Conservation (phyloP, 73 alveolate species). For the Blepharisma japonicum region DNA sequence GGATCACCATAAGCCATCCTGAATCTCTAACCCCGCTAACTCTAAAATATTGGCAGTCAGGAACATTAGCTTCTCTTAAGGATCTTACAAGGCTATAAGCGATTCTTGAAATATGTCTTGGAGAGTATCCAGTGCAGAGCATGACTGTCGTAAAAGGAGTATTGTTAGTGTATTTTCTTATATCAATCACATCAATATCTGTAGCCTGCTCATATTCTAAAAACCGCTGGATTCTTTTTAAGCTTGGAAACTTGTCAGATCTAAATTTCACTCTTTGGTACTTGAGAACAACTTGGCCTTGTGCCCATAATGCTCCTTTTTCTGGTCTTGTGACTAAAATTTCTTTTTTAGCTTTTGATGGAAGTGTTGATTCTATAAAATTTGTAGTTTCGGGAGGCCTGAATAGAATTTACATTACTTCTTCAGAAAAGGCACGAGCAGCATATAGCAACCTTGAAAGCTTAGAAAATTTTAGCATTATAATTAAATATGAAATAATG, state of each 20-base stretch:
- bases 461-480: too few species aligned
- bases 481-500: too few species aligned
- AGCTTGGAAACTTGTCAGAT: not conserved
- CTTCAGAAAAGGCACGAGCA: too few species aligned
- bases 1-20: not conserved
- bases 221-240: not conserved
- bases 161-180: not conserved
- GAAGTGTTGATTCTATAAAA: too few species aligned
- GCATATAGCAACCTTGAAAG: too few species aligned
- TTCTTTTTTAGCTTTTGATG: not conserved
- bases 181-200: not conserved
- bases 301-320: conserved; percentile 17
- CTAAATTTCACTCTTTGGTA: conserved; percentile 20
- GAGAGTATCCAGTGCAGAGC: not conserved
- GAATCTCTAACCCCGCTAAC: conserved; percentile 4
- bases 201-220: conserved; percentile 17
- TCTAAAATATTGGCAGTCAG: not conserved
- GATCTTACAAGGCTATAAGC: conserved; percentile 11
- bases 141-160: not conserved
- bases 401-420: too few species aligned
- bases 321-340: conserved; percentile 9
- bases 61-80: not conserved
- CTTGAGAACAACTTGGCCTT: conserved; percentile 8
- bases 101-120: conserved; percentile 29
- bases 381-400: too few species aligned